Percentiles rank a stretch among this genome's conserved stretches.
These are phyloP conservation scores for Blastobotrys chiropterorum DNA, from an alignment of 805 yeast genomes.

Conservation along the genomic window DNA sequence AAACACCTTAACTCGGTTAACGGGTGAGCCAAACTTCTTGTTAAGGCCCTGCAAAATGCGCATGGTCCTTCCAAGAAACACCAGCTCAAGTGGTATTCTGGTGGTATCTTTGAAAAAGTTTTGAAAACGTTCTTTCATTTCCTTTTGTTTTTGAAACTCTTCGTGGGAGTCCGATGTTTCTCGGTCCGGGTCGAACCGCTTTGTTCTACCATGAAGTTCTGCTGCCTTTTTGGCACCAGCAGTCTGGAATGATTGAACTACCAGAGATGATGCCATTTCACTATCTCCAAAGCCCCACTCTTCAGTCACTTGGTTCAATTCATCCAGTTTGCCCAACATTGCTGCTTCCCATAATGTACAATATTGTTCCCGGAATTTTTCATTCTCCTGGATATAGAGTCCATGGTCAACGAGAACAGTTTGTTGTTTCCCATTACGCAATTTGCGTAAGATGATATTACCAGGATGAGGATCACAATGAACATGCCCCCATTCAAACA, in stretches of 20 bases:
- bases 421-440: slow-evolving; percentile 28
- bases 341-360: slow-evolving; percentile 57
- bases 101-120: slow-evolving; percentile 55
- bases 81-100: slow-evolving; percentile 58
- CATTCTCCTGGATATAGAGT: slow-evolving; percentile 50
- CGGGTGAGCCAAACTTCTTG: slow-evolving; percentile 60
- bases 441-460: slow-evolving; percentile 50
- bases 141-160: slow-evolving; percentile 11
- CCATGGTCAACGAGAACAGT: slow-evolving; percentile 74
- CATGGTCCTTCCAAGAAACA: slow-evolving; percentile 65
- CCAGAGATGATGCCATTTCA: slow-evolving; percentile 52
- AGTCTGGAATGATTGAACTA: slow-evolving; percentile 41
- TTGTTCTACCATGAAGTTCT: neutral
- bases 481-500: slow-evolving; percentile 60
- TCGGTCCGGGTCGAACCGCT: neutral
- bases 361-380: slow-evolving; percentile 49
- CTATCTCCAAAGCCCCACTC: slow-evolving; percentile 67
- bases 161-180: slow-evolving; percentile 24
- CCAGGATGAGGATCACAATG: slow-evolving; percentile 85
- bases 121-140: slow-evolving; percentile 39
- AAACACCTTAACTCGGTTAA: slow-evolving; percentile 61
- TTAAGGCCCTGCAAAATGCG: slow-evolving; percentile 69
- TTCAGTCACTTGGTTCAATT: slow-evolving; percentile 42
- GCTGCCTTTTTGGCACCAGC: slow-evolving; percentile 14
- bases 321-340: slow-evolving; percentile 45